Evolutionary conservation across 2,329 filamentous ascomycete species (phyloP).

Genomic region (Pseudopithomyces chartarum): DNA sequence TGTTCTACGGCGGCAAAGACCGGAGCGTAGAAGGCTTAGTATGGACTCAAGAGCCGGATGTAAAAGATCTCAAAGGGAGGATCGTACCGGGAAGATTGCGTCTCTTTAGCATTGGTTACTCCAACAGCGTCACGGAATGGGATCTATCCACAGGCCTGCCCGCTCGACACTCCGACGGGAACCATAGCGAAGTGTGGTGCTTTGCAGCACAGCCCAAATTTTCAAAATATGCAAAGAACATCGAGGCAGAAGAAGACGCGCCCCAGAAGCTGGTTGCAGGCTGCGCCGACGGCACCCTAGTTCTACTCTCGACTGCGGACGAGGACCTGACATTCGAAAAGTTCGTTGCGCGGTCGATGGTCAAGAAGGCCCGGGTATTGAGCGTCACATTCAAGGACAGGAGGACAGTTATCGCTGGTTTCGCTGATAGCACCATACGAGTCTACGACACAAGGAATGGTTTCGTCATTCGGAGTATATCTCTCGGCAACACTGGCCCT

Average conservation of each 20-base stretch:
- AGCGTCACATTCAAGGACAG: constrained; percentile 89
- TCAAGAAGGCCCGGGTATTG: constrained; percentile 85
- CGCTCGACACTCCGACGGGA: constrained; percentile 82
- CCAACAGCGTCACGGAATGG: constrained; percentile 92
- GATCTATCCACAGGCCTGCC: constrained; percentile 80
- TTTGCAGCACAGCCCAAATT: constrained; percentile 79
- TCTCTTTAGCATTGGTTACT: constrained; percentile 96
- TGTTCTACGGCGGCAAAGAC: constrained; percentile 81
- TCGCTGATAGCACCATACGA: constrained; percentile 94
- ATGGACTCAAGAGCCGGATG: constrained; percentile 87
- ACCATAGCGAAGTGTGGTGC: constrained; percentile 97
- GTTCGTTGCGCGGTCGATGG: constrained; percentile 74
- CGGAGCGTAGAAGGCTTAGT: constrained; percentile 87
- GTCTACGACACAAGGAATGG: constrained; percentile 85
- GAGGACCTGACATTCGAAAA: constrained; percentile 80
- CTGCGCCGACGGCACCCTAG: constrained; percentile 88
- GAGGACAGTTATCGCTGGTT: constrained; percentile 83
- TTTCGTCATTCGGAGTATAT: constrained; percentile 78
- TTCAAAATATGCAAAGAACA: constrained; percentile 36
- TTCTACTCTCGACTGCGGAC: constrained; percentile 84
- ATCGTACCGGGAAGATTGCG: constrained; percentile 73
- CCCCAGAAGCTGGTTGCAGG: constrained; percentile 76
- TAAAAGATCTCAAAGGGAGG: constrained; percentile 64
- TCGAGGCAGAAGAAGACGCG: constrained; percentile 24
- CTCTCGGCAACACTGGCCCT: constrained; percentile 76